Percentiles rank a stretch among this genome's conserved stretches.
Conservation (phyloP, 2,329 filamentous ascomycete genomes). For the Dichotomopilus funicola region DNA sequence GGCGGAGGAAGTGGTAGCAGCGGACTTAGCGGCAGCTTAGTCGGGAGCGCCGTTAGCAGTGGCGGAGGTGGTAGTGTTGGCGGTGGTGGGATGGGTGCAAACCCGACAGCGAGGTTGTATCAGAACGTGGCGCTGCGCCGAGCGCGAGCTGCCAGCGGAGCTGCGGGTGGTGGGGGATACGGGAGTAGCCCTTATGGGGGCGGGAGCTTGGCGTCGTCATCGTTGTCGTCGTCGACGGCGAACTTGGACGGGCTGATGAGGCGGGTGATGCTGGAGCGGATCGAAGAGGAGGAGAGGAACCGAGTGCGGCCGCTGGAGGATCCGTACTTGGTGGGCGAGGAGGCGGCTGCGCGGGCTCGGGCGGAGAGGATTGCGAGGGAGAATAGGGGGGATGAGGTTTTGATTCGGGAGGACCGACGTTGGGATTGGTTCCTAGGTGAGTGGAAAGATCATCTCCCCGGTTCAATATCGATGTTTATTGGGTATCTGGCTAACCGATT, state of each 20-base stretch:
- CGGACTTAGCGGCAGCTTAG: too few species aligned
- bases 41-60: too few species aligned
- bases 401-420: slow-evolving; percentile 50
- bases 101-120: slow-evolving; percentile 54
- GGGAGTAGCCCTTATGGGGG: slow-evolving; percentile 9
- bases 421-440: slow-evolving; percentile 57
- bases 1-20: too few species aligned
- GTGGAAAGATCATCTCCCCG: slow-evolving; percentile 22
- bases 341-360: slow-evolving; percentile 52
- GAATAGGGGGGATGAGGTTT: slow-evolving; percentile 47
- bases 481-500: too few species aligned
- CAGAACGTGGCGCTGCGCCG: slow-evolving; percentile 58
- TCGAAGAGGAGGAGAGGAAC: slow-evolving; percentile 32
- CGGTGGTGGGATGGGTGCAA: slow-evolving; percentile 41
- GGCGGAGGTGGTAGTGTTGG: slow-evolving; percentile 27
- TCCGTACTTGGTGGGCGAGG: slow-evolving; percentile 60
- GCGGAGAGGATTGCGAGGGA: slow-evolving; percentile 52
- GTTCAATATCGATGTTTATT: too few species aligned
- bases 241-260: slow-evolving; percentile 26
- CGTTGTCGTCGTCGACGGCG: background rate
- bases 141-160: slow-evolving; percentile 39
- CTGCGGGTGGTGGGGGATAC: slow-evolving; percentile 1
- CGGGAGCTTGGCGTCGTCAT: slow-evolving; percentile 21
- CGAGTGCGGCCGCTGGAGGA: slow-evolving; percentile 53
- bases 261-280: slow-evolving; percentile 31